Percentiles rank a stretch among this genome's conserved stretches.
phyloP scores from a whole-genome alignment of 2,329 filamentous ascomycete genomes.

The Tolypocladium sp. region DNA sequence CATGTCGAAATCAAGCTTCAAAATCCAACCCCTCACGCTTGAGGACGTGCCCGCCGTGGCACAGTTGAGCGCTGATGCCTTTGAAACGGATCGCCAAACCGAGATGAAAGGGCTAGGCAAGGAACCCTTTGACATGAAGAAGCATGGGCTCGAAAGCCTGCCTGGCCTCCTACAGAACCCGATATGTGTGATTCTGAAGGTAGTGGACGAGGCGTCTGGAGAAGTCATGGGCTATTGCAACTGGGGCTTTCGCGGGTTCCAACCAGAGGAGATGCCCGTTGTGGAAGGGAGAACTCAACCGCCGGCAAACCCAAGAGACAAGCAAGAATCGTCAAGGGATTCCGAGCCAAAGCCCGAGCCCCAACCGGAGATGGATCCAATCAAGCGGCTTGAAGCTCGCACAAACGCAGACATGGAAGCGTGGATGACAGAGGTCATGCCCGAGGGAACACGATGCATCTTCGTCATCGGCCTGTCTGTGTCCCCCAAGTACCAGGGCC shows the following conservation, averaged over 20 bases:
- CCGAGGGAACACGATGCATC: slow-evolving; percentile 19
- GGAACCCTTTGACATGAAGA: slow-evolving; percentile 16
- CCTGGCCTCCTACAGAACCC: slow-evolving; percentile 12
- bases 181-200: slow-evolving; percentile 19
- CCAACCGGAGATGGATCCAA: slow-evolving; percentile 10
- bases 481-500: slow-evolving; percentile 17
- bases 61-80: slow-evolving; percentile 18
- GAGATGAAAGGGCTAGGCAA: slow-evolving; percentile 23
- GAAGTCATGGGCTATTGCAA: slow-evolving; percentile 18
- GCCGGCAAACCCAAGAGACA: not conserved
- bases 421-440: slow-evolving; percentile 22
- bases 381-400: slow-evolving; percentile 18
- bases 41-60: slow-evolving; percentile 19
- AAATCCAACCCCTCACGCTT: slow-evolving; percentile 11
- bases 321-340: not conserved
- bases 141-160: slow-evolving; percentile 14
- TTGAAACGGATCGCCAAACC: slow-evolving; percentile 23
- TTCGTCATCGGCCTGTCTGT: slow-evolving; percentile 21
- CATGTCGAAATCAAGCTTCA: slow-evolving; percentile 11
- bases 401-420: slow-evolving; percentile 19
- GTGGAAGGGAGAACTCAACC: slow-evolving; percentile 7
- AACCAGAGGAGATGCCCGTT: slow-evolving; percentile 11
- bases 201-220: slow-evolving; percentile 17
- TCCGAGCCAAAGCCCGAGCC: not conserved
- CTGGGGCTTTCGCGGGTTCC: slow-evolving; percentile 22